Evolutionary conservation across 305 asterid genomes (phyloP).

Genomic region (Salvia sclarea): DNA sequence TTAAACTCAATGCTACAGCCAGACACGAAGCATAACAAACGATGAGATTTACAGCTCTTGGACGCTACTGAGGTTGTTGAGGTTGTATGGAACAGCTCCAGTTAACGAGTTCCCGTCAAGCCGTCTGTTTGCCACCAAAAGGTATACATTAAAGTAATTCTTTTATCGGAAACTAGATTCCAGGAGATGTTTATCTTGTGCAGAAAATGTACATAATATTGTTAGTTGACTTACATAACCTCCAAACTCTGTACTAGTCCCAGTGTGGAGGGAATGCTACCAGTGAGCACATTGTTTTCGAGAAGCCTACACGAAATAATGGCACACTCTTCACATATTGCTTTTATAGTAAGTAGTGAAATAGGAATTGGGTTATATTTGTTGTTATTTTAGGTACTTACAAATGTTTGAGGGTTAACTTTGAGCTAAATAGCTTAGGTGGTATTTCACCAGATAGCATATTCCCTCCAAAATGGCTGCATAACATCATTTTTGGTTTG

Average conservation of each 20-base stretch:
- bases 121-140: constrained; percentile 56
- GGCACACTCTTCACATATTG: not conserved
- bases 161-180: not conserved
- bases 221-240: constrained; percentile 85
- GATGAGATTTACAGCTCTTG: constrained; percentile 62
- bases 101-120: constrained; percentile 64
- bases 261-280: constrained; percentile 68
- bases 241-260: constrained; percentile 60
- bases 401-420: constrained; percentile 69
- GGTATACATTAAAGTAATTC: not conserved
- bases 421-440: constrained; percentile 54
- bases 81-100: constrained; percentile 67
- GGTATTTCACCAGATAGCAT: constrained; percentile 75
- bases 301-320: constrained; percentile 60
- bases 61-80: constrained; percentile 57
- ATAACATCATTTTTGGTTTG: constrained; percentile 12
- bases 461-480: constrained; percentile 86
- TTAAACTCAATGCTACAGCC: not conserved
- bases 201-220: constrained; percentile 16
- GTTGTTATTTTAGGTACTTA: constrained; percentile 45
- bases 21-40: not conserved
- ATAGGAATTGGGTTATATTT: not conserved
- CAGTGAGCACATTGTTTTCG: constrained; percentile 62
- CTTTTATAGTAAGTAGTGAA: no score
- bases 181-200: not conserved